phyloP scores from a whole-genome alignment of 2,329 filamentous ascomycete genomes.

The Talaromyces sp. region DNA sequence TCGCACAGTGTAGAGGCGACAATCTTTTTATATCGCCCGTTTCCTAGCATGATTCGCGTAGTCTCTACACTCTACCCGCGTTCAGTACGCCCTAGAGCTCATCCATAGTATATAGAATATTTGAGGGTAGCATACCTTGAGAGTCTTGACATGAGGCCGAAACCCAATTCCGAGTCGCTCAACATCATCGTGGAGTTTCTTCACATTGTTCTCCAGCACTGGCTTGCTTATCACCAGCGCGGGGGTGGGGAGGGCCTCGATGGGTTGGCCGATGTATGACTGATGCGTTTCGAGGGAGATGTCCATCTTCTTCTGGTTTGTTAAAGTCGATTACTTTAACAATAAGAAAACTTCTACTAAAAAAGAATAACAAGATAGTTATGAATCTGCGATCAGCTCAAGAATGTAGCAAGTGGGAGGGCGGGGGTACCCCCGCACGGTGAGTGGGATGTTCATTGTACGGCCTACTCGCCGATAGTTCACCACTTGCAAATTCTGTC shows the following conservation, averaged over 20 bases:
- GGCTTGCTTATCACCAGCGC: conserved; percentile 43
- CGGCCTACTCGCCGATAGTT: background rate
- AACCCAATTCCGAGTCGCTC: conserved; percentile 41
- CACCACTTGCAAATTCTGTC: background rate
- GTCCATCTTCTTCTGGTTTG: conserved; percentile 28
- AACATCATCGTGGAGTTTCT: conserved; percentile 41
- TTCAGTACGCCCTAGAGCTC: background rate
- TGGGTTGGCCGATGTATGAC: conserved; percentile 38
- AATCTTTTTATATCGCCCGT: conserved; percentile 40
- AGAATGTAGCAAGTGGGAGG: background rate
- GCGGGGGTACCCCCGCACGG: background rate
- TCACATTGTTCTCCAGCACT: conserved; percentile 40
- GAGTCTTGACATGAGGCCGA: conserved; percentile 48
- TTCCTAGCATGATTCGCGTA: conserved; percentile 45
- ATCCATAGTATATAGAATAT: background rate
- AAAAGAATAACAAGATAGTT: background rate
- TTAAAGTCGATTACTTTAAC: background rate
- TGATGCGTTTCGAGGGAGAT: conserved; percentile 33
- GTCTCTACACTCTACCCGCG: conserved; percentile 28
- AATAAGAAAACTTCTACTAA: background rate
- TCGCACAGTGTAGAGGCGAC: conserved; percentile 45
- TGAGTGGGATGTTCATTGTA: conserved; percentile 4
- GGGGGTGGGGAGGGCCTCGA: conserved; percentile 40
- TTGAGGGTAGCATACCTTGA: conserved; percentile 36
- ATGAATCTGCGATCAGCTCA: background rate